Base-by-base conservation (phyloP, 106 monocot genomes). In the Narthecium ossifragum region DNA sequence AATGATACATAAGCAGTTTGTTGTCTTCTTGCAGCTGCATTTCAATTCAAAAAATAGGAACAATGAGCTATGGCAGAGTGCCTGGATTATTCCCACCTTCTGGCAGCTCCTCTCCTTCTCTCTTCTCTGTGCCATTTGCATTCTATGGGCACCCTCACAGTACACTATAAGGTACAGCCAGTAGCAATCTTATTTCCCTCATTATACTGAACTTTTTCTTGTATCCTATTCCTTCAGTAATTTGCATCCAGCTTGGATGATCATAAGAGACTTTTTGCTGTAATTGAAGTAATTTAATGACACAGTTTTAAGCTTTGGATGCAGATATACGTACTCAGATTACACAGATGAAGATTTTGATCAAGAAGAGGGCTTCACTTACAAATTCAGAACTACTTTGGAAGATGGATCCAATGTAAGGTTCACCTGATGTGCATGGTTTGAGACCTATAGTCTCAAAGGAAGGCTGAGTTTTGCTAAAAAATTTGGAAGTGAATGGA, bases 21-120 rank as follows among this genome's bases (percentile, higher is more conserved):
- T 0, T 23, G 15, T 23, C 3, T 57, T 36, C 34, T 15, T 48
- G 39, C 78, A 94, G 93, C 59, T 94, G 15, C 86, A 94, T 58
- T 94, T 89, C 77, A 94, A 94, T 60, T 85, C 85, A 51, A 89
- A 66, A 55, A 89, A 94, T 78, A 70, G 73, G 29, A 89, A 74
- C 63, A 94, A 83, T 61, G 93, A 85, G 73, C 70, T 69, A 21
- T 94, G 93, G 93, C 80, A 86, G 62, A 83, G 60, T 63, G 93
- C 85, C 5, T 94, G 93, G 89, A 89, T 94, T 21, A 85, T 94
- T 66, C 85, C 89, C 45, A 77, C 83, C 30, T 86, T 89, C 55
- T 94, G 93, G 93, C 85, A 94, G 28, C 80, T 86, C 32, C 74
- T 94, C 15, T 89, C 93, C 31, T 89, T 86, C 43, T 80, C 85